Evolutionary conservation across 1,139 yeast genomes (phyloP), one percentile per base, ranked within the genome.

Genomic region (Pichia sp.): DNA sequence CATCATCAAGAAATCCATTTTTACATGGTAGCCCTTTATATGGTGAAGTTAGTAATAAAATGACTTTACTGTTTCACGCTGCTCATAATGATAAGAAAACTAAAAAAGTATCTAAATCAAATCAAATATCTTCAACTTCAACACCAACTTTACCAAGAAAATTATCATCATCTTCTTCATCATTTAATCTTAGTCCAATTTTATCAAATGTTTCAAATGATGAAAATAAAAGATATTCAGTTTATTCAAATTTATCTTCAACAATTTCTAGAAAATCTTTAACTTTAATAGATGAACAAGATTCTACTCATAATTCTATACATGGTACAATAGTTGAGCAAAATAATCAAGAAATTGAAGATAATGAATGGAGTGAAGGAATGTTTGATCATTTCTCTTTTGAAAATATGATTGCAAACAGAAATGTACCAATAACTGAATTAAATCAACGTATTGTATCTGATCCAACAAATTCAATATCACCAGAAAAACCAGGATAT

Each of bases 341-440:
- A 18, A 18, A 18, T 18, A 18, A 18, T 18, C 18, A 18, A 5
- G 32, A 26, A 3, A 34, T 33, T 11, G 42, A 43, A 7, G 46
- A 43, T 31, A 44, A 45, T 25, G 42, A 42, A n/a, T 46, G 40
- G 37, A 45, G 39, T 30, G 54, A 45, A 9, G 57, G 57, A 25
- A 49, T 54, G 49, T 54, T 54, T 41, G 56, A 54, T 41, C 50
- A 49, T 25, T 54, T 54, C 33, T 42, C 48, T 6, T 54, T 54
- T 43, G 55, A 52, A 25, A 45, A 46, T 32, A 48, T 47, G 51
- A 36, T 49, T 34, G 48, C 52, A 2, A 49, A 42, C 31, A 32
- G 48, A 26, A 33, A 43, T 18, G 11, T 25, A 3, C 46, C 51
- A 10, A 25, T 33, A n/a, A 39, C 18, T 39, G 28, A 11, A 26